Evolutionary conservation across 176 grass and related monocot species (phyloP).

Genomic region (Hsuehochloa calcarea): DNA sequence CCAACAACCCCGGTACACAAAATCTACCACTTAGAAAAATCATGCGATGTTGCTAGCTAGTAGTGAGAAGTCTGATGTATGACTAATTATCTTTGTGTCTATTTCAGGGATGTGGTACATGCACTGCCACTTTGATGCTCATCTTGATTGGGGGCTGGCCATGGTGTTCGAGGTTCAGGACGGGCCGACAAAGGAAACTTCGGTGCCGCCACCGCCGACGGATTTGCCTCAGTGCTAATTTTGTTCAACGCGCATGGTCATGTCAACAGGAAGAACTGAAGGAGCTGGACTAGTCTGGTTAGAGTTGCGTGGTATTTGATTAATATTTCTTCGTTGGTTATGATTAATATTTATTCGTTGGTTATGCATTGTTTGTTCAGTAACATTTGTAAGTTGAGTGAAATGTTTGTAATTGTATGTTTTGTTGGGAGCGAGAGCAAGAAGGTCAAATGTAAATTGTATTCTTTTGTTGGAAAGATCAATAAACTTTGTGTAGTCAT

Average conservation of each 20-base stretch:
- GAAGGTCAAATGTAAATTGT: neutral
- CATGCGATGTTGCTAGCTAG: neutral
- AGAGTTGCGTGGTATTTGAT: neutral
- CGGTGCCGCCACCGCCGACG: slow-evolving; percentile 4
- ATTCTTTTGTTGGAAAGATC: neutral
- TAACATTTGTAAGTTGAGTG: neutral
- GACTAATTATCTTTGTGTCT: no score
- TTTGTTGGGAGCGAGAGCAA: neutral
- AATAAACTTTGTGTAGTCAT: neutral
- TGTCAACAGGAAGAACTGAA: neutral
- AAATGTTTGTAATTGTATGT: neutral
- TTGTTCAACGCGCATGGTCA: neutral
- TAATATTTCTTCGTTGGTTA: neutral
- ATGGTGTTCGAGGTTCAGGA: slow-evolving; percentile 43
- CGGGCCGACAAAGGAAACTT: neutral
- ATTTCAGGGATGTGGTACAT: slow-evolving; percentile 45
- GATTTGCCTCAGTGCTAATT: slow-evolving; percentile 26
- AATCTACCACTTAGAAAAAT: neutral
- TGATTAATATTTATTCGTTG: neutral
- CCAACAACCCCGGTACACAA: slow-evolving; percentile 48
- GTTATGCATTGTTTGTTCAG: neutral
- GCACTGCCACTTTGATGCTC: slow-evolving; percentile 45
- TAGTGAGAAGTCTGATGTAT: neutral
- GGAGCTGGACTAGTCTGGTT: neutral
- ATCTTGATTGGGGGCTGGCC: slow-evolving; percentile 28